A percentile compares a stretch with the other conserved stretches of the same genome.
phyloP scores from a whole-genome alignment of 2,329 filamentous ascomycete species.

The Raffaelea arxii region DNA sequence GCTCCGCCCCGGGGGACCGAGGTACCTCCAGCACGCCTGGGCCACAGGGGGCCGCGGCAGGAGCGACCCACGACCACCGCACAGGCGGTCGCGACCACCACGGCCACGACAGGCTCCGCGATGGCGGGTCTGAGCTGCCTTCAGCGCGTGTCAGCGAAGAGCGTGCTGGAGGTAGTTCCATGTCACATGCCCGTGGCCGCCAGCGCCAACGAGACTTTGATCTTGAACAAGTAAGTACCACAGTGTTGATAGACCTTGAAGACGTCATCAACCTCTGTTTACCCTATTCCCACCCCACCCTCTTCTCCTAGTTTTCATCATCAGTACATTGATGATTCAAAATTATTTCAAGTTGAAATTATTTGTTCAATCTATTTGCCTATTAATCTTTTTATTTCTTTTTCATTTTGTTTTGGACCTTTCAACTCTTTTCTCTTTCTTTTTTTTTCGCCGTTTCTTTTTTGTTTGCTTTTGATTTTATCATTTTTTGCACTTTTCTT shows the following conservation, averaged over 20 bases:
- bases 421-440: background rate
- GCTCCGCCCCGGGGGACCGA: no score
- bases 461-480: background rate
- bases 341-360: no score
- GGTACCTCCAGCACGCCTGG: background rate
- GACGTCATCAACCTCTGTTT: no score
- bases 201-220: slow-evolving; percentile 73
- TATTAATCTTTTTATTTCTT: no score
- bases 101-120: slow-evolving; percentile 7
- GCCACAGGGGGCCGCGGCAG: background rate
- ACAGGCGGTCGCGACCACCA: background rate
- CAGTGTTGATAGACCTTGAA: no score
- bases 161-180: slow-evolving; percentile 51
- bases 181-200: slow-evolving; percentile 56
- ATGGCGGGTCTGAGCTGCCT: slow-evolving; percentile 43
- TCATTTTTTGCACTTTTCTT: background rate
- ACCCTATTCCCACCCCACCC: no score
- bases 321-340: no score
- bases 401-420: background rate
- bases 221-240: slow-evolving; percentile 63
- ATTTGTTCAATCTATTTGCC: no score
- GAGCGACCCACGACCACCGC: background rate
- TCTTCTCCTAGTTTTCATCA: no score
- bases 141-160: slow-evolving; percentile 71
- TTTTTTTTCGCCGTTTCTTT: background rate